Evolutionary conservation across 2,329 filamentous ascomycete species (phyloP).

Genomic region (Fusarium metavorans): DNA sequence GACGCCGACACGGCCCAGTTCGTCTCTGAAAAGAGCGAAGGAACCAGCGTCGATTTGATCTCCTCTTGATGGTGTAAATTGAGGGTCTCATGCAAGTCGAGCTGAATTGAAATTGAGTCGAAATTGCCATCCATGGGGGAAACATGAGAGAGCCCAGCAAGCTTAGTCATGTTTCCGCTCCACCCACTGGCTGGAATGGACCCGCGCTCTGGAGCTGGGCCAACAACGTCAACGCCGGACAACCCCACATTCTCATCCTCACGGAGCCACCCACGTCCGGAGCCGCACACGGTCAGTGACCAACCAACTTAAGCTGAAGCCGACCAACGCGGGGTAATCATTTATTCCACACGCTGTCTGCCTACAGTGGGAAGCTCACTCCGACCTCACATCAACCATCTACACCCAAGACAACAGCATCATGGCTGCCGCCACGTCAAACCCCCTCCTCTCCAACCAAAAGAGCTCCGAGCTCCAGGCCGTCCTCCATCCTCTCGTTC

Average conservation of each 20-base stretch:
- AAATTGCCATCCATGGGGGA: not conserved
- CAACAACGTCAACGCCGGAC: constrained; percentile 4
- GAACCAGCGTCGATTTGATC: not conserved
- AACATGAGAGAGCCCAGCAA: not conserved
- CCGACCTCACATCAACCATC: not conserved
- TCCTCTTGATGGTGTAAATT: not conserved
- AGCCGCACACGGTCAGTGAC: not conserved
- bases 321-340: constrained; percentile 30
- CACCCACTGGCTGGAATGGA: constrained; percentile 5
- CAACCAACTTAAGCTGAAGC: not conserved
- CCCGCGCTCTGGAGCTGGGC: not conserved
- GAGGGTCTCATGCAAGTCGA: not conserved
- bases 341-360: constrained; percentile 5
- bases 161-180: constrained; percentile 7
- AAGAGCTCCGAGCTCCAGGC: constrained; percentile 82
- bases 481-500: constrained; percentile 90
- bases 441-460: constrained; percentile 73
- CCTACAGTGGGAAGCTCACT: not conserved
- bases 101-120: constrained; percentile 1
- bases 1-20: not conserved
- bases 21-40: not conserved
- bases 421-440: constrained; percentile 63
- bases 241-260: constrained; percentile 23
- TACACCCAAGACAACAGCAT: constrained; percentile 20
- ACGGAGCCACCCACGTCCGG: not conserved